Conservation (phyloP, 2,329 filamentous ascomycete genomes). For the Epichloe coenophiala region DNA sequence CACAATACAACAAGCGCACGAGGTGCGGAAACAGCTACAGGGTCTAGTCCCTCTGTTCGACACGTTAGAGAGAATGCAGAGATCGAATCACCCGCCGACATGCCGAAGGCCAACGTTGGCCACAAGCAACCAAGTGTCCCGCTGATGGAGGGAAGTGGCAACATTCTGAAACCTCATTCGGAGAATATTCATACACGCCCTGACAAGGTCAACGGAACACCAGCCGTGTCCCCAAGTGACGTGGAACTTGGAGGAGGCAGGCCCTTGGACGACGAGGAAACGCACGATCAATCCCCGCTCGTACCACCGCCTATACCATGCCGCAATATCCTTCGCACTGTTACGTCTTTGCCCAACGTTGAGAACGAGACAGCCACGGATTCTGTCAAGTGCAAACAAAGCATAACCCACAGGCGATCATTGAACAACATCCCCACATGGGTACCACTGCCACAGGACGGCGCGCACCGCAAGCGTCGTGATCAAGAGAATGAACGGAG, state of each 20-base stretch:
- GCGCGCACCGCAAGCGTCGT: conserved; percentile 10
- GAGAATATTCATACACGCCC: neutral
- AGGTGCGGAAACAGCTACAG: neutral
- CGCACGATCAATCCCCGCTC: neutral
- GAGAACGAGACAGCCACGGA: neutral
- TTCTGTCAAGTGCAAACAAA: neutral
- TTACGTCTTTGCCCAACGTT: neutral
- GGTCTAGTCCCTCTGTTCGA: conserved; percentile 12
- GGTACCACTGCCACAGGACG: conserved; percentile 8
- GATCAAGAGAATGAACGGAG: conserved; percentile 9
- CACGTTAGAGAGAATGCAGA: conserved; percentile 38
- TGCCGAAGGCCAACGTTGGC: neutral
- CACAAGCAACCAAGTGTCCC: neutral
- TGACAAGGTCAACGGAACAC: neutral
- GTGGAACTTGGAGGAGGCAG: neutral
- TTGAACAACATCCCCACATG: conserved; percentile 12
- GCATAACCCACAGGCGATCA: conserved; percentile 13
- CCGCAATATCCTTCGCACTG: conserved; percentile 1
- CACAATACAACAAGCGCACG: conserved; percentile 3
- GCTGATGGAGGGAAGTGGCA: neutral
- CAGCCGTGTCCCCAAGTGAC: neutral
- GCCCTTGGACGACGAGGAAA: neutral
- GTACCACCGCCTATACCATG: neutral
- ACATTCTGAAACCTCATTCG: neutral
- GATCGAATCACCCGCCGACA: conserved; percentile 23